These are phyloP conservation scores for Candida nonsorbophila DNA, from an alignment of 805 yeast species.

Conservation along the genomic window DNA sequence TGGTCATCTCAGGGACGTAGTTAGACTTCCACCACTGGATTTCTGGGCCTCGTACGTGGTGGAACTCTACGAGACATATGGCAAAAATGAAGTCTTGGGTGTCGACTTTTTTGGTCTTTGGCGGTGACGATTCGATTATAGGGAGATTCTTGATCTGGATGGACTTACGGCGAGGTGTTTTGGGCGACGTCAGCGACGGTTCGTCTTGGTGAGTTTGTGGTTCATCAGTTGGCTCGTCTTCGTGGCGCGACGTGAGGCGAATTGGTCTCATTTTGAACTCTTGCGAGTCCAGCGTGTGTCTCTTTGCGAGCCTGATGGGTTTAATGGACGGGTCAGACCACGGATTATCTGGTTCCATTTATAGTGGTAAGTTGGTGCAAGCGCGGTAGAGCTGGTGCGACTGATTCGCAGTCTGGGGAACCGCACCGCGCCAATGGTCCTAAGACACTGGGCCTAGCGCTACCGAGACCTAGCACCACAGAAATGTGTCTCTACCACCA, in stretches of 20 bases:
- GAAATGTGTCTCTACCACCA: too few relatives aligned
- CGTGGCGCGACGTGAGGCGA: conserved; percentile 4
- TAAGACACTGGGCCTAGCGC: background rate
- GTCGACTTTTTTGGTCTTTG: conserved; percentile 5
- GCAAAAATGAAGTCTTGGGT: conserved; percentile 58
- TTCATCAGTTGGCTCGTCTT: conserved; percentile 1
- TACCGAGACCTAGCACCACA: too few relatives aligned
- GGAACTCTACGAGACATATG: conserved; percentile 86
- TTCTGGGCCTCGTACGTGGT: conserved; percentile 90
- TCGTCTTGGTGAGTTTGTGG: background rate
- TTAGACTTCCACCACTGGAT: conserved; percentile 79
- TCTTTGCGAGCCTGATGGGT: conserved; percentile 24
- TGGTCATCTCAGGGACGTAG: conserved; percentile 26
- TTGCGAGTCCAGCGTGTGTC: conserved; percentile 8
- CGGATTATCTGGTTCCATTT: conserved; percentile 4
- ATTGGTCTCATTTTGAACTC: conserved; percentile 9
- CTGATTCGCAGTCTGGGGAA: too few relatives aligned
- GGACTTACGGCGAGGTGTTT: conserved; percentile 13
- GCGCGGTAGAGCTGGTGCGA: too few relatives aligned
- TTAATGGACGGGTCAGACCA: conserved; percentile 13
- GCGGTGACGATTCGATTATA: conserved; percentile 13
- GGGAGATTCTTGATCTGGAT: conserved; percentile 36
- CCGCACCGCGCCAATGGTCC: background rate
- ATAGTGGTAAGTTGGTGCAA: too few relatives aligned
- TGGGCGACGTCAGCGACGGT: conserved; percentile 4